phyloP scores from a whole-genome alignment of 352 stramenopile species.

The Globisporangium mamillatum region DNA sequence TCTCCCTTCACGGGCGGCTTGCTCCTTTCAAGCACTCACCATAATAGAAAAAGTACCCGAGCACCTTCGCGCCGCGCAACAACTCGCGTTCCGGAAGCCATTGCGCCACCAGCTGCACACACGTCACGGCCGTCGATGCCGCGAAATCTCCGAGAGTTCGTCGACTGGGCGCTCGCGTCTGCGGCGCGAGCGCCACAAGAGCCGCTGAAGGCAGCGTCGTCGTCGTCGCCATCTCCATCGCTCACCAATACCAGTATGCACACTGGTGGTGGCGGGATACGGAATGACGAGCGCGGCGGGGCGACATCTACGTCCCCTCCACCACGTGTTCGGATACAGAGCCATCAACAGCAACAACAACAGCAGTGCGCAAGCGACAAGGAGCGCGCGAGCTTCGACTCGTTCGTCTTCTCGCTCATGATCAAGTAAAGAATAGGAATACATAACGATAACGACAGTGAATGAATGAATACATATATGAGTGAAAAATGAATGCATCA shows the following conservation, averaged over 20 bases:
- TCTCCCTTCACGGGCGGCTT: not conserved
- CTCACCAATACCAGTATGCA: not conserved
- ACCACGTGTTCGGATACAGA: not conserved
- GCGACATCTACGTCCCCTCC: not conserved
- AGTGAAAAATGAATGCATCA: slow-evolving; percentile 8
- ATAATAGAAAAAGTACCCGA: slow-evolving; percentile 52
- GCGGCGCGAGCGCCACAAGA: slow-evolving; percentile 27
- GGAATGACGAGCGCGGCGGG: not conserved
- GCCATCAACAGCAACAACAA: not conserved
- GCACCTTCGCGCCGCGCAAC: slow-evolving; percentile 19
- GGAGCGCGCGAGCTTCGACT: slow-evolving; percentile 42
- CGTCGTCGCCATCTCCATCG: slow-evolving; percentile 10
- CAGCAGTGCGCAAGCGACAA: slow-evolving; percentile 12
- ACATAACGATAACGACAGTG: not conserved
- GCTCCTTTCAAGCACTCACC: slow-evolving; percentile 25
- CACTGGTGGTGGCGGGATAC: not conserved
- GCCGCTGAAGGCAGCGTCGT: slow-evolving; percentile 26
- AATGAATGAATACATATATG: not conserved
- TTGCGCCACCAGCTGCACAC: slow-evolving; percentile 26
- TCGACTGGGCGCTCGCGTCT: slow-evolving; percentile 26
- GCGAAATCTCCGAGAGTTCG: slow-evolving; percentile 43
- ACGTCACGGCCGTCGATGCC: slow-evolving; percentile 32
- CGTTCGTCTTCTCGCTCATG: slow-evolving; percentile 45
- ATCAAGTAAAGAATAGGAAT: slow-evolving; percentile 20
- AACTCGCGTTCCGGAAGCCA: slow-evolving; percentile 39